phyloP scores from a whole-genome alignment of 2,329 filamentous ascomycete species.

The Trichoderma semiorbis region DNA sequence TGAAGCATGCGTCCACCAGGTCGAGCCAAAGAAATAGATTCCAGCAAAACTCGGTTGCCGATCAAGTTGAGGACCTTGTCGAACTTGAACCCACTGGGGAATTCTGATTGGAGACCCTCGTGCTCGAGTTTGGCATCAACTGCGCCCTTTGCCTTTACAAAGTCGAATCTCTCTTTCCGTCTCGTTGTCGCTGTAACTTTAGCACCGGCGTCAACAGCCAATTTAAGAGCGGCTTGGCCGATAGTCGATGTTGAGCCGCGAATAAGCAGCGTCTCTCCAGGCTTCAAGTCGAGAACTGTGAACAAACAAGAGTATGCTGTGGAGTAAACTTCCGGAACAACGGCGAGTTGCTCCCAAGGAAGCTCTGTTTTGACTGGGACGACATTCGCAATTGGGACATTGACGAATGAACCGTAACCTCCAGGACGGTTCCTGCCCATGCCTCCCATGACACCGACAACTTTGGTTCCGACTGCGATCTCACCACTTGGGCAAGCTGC shows the following conservation, averaged over 20 bases:
- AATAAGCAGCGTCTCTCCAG: constrained; percentile 9
- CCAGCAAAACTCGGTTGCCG: constrained; percentile 9
- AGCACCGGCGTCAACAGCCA: constrained; percentile 16
- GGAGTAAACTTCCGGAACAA: constrained; percentile 8
- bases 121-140: constrained; percentile 6
- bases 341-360: constrained; percentile 12
- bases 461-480: constrained; percentile 31
- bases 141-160: neutral
- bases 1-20: constrained; percentile 13
- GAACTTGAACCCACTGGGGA: neutral
- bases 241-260: constrained; percentile 16
- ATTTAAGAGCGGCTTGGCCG: constrained; percentile 11
- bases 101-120: neutral
- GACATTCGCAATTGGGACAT: neutral
- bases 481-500: constrained; percentile 33
- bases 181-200: constrained; percentile 4
- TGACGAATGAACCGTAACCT: constrained; percentile 34
- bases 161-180: neutral
- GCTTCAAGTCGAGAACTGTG: neutral
- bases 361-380: constrained; percentile 2
- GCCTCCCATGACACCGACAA: constrained; percentile 42
- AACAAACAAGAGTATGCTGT: constrained; percentile 14
- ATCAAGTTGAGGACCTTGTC: constrained; percentile 15
- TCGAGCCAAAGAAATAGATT: constrained; percentile 9
- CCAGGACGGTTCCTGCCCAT: constrained; percentile 38